A percentile compares a stretch with the other conserved stretches of the same genome.
Evolutionary conservation across 2,329 filamentous ascomycete species (phyloP).

Genomic region (Paecilomyces variotii): DNA sequence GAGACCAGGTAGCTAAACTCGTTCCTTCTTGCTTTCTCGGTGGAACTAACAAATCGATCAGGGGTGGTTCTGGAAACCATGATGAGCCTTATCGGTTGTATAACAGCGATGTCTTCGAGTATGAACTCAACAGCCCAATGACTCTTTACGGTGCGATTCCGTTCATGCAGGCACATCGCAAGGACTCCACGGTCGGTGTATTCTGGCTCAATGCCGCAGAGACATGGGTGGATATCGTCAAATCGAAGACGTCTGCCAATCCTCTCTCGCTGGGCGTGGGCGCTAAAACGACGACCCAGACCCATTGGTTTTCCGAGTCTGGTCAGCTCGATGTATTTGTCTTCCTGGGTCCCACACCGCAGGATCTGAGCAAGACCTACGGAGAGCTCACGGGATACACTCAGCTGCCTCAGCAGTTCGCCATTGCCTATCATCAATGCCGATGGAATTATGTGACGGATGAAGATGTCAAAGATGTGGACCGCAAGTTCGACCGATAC

Average conservation of each 20-base stretch:
- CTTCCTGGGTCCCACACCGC: conserved; percentile 80
- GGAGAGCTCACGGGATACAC: conserved; percentile 86
- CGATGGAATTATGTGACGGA: conserved; percentile 98
- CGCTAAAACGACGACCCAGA: conserved; percentile 68
- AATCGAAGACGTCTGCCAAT: conserved; percentile 65
- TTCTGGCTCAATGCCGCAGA: conserved; percentile 98
- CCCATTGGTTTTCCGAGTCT: conserved; percentile 94
- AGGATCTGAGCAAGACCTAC: conserved; percentile 73
- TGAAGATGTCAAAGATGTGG: conserved; percentile 93
- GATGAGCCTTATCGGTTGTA: conserved; percentile 88
- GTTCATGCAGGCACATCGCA: conserved; percentile 94
- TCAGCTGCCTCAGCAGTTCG: conserved; percentile 83
- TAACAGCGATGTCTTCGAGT: conserved; percentile 97
- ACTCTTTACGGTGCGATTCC: conserved; percentile 96
- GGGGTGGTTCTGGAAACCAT: conserved; percentile 75
- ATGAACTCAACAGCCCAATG: conserved; percentile 95
- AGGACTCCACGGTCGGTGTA: conserved; percentile 85
- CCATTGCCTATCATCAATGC: conserved; percentile 92
- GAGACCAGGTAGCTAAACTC: conserved; percentile 58
- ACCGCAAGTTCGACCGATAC: conserved; percentile 90
- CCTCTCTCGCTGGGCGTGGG: conserved; percentile 65
- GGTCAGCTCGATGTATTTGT: conserved; percentile 89
- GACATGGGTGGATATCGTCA: conserved; percentile 94
- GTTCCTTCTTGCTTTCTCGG: background rate
- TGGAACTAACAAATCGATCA: conserved; percentile 19